A percentile compares a stretch with the other conserved stretches of the same genome.
These are phyloP conservation scores for Candida piceae DNA, from an alignment of 805 yeast genomes.

Conservation along the genomic window DNA sequence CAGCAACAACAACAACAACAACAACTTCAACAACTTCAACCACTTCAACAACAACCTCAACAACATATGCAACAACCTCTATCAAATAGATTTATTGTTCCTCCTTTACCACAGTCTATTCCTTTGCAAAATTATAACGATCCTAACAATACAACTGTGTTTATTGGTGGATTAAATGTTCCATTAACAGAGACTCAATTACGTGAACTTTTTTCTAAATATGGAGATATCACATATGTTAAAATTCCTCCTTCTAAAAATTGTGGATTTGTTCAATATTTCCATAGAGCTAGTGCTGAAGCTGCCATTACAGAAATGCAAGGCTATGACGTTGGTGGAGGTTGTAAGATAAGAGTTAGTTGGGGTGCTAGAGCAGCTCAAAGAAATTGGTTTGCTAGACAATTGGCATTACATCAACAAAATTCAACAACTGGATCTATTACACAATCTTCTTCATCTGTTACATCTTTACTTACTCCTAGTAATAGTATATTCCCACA, in stretches of 20 bases:
- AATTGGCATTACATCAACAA: slow-evolving; percentile 27
- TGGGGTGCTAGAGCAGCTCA: slow-evolving; percentile 73
- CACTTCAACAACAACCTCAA: slow-evolving; percentile 7
- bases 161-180: slow-evolving; percentile 67
- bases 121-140: slow-evolving; percentile 65
- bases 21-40: slow-evolving; percentile 11
- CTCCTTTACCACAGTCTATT: slow-evolving; percentile 35
- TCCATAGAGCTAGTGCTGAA: slow-evolving; percentile 77
- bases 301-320: slow-evolving; percentile 83
- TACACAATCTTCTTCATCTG: slow-evolving; percentile 3
- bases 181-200: slow-evolving; percentile 59
- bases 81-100: slow-evolving; percentile 12
- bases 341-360: slow-evolving; percentile 73
- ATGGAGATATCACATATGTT: slow-evolving; percentile 72
- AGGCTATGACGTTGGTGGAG: slow-evolving; percentile 76
- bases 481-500: slow-evolving; percentile 5
- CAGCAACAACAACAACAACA: slow-evolving; percentile 5
- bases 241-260: slow-evolving; percentile 71
- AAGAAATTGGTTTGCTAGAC: slow-evolving; percentile 33
- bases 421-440: slow-evolving; percentile 6
- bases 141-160: slow-evolving; percentile 69
- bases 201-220: slow-evolving; percentile 53
- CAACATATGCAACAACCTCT: slow-evolving; percentile 7
- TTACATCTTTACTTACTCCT: slow-evolving; percentile 1
- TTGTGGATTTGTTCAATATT: slow-evolving; percentile 85